Percentiles rank a stretch among this genome's conserved stretches.
phyloP scores from a whole-genome alignment of 2,329 filamentous ascomycete species.

The Apiospora phragmitis region DNA sequence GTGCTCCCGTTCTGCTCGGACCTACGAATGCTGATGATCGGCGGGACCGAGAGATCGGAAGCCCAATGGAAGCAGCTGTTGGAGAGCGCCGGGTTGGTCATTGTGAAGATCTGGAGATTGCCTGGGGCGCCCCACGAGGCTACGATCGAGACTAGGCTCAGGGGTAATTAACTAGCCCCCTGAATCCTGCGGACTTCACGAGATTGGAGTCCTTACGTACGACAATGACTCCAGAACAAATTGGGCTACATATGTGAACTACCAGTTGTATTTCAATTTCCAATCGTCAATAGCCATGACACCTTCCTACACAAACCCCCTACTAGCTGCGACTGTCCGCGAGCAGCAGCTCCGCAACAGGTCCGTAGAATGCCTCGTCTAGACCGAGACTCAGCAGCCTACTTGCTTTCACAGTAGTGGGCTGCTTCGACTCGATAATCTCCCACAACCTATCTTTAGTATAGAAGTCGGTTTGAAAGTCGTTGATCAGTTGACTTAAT shows the following conservation, averaged over 20 bases:
- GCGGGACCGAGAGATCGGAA: neutral
- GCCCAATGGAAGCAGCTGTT: neutral
- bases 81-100: neutral
- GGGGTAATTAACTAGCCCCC: neutral
- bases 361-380: neutral
- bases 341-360: neutral
- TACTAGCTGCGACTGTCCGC: neutral
- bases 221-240: no score
- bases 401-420: neutral
- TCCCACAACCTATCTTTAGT: neutral
- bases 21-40: constrained; percentile 6
- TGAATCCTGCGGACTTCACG: neutral
- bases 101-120: neutral
- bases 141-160: constrained; percentile 6
- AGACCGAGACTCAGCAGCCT: neutral
- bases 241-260: neutral
- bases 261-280: no score
- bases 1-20: constrained; percentile 4
- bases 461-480: neutral
- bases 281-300: no score
- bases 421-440: neutral
- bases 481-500: neutral
- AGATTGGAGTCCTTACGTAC: neutral
- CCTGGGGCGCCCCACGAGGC: neutral
- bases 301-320: no score